Evolutionary conservation across 805 yeast species (phyloP), one percentile per base, ranked within the genome.

Genomic region (Nakazawaea populi): DNA sequence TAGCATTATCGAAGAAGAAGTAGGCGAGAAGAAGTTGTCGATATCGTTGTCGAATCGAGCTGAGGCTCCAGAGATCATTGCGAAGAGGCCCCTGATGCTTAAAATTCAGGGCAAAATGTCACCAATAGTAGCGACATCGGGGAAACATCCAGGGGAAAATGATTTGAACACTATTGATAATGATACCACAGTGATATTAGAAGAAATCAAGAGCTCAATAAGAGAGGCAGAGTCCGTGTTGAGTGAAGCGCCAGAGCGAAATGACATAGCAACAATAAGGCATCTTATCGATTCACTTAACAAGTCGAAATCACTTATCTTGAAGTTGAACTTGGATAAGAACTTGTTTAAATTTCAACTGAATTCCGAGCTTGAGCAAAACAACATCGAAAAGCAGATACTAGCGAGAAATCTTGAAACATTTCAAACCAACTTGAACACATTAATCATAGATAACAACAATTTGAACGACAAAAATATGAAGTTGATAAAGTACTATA

Each of bases 241-340:
- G 36, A 14, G n/a, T 24, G 18, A 32, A 6, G 37, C 34, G 12
- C 11, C 8, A 9, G 28, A 35, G 8, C 14, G 7, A 18, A 31
- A 38, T 10, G 43, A 37, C 9, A 24, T 12, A 12, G 43, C 37
- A 18, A 37, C 18, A 12, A 34, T 42, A 14, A 34, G 34, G 18
- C 31, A 28, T 5, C 29, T 46, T 4, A 7, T 46, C 9, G 14
- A 24, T 1, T 38, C 47, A n/a, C 34, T 51, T 11, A 14, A 12
- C 7, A 42, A 46, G n/a, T 29, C 47, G 12, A 46, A 46, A 12
- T 38, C 47, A 6, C 32, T 64, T 7, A 49, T 67, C 1, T 53
- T 68, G 30, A 56, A 68, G 39, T 48, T 66, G 42, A 69, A 68
- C 46, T 52, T 69, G 31, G 59, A 55, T 46, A 67, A 67, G 49